Conservation (phyloP, 805 yeast genomes). For the Spathaspora girioi region DNA sequence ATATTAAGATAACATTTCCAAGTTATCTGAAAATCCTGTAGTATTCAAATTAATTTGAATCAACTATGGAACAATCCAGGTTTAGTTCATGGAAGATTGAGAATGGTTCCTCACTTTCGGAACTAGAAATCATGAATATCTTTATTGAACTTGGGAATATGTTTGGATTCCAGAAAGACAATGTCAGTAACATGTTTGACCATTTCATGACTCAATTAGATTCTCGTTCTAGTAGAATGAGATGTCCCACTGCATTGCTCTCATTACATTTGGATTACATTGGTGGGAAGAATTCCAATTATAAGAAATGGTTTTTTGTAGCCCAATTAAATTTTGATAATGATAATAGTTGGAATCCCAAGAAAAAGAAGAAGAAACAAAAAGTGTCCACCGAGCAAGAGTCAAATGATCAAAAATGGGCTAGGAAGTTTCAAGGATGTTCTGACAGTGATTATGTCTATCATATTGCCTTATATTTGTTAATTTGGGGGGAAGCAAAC, state of each 20-base stretch:
- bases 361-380: conserved; percentile 25
- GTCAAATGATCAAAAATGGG: conserved; percentile 53
- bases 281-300: conserved; percentile 86
- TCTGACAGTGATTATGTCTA: conserved; percentile 56
- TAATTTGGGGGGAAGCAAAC: conserved; percentile 78
- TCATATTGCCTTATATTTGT: conserved; percentile 60
- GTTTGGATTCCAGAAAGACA: conserved; percentile 85
- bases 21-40: not conserved
- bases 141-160: conserved; percentile 54
- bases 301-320: conserved; percentile 88
- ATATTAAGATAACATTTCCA: too few species aligned
- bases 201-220: conserved; percentile 78
- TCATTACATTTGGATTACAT: conserved; percentile 87
- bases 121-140: conserved; percentile 54
- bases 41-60: too few species aligned
- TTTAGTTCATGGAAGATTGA: conserved; percentile 21
- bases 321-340: conserved; percentile 78
- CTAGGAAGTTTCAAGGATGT: conserved; percentile 52
- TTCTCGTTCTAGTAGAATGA: conserved; percentile 79
- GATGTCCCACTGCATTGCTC: conserved; percentile 65
- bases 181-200: conserved; percentile 75
- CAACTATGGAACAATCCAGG: not conserved
- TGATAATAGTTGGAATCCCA: conserved; percentile 35
- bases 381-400: conserved; percentile 22
- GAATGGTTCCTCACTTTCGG: conserved; percentile 20